Evolutionary conservation across 257 asterid genomes (phyloP), one percentile per base, ranked within the genome.

Genomic region (Prunella vulgaris): DNA sequence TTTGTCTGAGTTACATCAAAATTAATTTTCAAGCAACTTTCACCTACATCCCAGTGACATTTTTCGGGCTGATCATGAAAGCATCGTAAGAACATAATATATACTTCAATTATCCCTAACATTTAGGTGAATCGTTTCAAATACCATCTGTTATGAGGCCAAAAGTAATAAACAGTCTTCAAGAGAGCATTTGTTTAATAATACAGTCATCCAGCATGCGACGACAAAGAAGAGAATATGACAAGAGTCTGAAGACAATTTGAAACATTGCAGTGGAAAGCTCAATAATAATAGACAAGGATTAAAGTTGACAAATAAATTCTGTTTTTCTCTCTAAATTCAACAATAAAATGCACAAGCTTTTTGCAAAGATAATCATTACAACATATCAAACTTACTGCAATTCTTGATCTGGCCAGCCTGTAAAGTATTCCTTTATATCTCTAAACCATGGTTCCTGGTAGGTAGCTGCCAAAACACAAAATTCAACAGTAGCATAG

Each of bases 341-440:
- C 54, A 61, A 66, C 4, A 68, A 65, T 27, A 54, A 59, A 17
- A 64, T 40, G 54, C 38, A 70, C 3, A 10, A 30, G 52, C 14
- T 62, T 37, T 62, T 62, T 21, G 68, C 63, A 64, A 33, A 65
- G 21, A 32, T 42, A 73, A 60, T 37, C 27, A 27, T 60, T 37
- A 25, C 7, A 15, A 65, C 33, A 60, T 40, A 66, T 52, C 59
- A 17, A 53, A 75, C 89, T 79, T 71, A 84, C 89, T 75, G 73
- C 69, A 84, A 61, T 62, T 89, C 93, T 81, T 88, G 97, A 84
- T 94, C 49, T 37, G 99, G 97, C 97, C 97, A 94, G 74, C 96
- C 97, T 32, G 81, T 74, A 74, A 89, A 91, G 77, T 82, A 84
- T 24, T 70, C 82, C 70, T 77, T 84, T 46, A 80, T 60, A 80